phyloP scores from a whole-genome alignment of 2,329 filamentous ascomycete genomes.

The Phymatotrichopsis omnivora region DNA sequence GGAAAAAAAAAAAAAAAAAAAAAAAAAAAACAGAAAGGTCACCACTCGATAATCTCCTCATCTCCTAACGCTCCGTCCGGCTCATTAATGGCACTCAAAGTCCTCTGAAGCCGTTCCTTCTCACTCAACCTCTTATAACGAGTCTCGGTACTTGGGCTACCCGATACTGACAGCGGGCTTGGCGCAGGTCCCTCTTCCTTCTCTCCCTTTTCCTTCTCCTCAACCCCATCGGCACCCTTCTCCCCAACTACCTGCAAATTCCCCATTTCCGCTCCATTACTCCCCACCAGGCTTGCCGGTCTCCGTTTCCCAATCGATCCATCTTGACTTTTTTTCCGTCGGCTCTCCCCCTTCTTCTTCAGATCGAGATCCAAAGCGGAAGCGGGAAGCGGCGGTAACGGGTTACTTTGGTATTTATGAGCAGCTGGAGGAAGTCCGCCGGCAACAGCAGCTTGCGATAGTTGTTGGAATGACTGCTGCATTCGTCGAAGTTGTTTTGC shows the following conservation, averaged over 20 bases:
- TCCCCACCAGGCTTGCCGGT: background rate
- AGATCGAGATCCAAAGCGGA: background rate
- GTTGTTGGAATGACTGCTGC: conserved; percentile 13
- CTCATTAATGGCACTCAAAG: conserved; percentile 3
- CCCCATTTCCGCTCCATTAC: background rate
- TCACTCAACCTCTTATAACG: background rate
- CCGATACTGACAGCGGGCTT: too few relatives aligned
- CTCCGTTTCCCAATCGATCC: conserved; percentile 7
- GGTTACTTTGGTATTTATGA: conserved; percentile 15
- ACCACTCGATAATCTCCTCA: conserved; percentile 19
- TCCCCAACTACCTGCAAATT: background rate
- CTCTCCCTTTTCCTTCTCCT: background rate
- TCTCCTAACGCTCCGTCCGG: conserved; percentile 7
- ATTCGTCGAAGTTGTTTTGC: conserved; percentile 16
- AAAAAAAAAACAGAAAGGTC: too few relatives aligned
- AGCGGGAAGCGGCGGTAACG: conserved; percentile 7
- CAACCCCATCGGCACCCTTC: background rate
- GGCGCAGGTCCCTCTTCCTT: too few relatives aligned
- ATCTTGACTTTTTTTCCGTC: conserved; percentile 5
- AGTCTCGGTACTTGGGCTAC: too few relatives aligned
- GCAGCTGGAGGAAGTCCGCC: conserved; percentile 4
- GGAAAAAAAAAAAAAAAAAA: too few relatives aligned
- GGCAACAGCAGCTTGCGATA: conserved; percentile 13
- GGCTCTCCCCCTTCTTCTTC: too few relatives aligned
- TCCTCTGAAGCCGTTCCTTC: background rate